Conservation (phyloP, 495 filamentous ascomycete genomes). For the Tuber microsphaerosporum region DNA sequence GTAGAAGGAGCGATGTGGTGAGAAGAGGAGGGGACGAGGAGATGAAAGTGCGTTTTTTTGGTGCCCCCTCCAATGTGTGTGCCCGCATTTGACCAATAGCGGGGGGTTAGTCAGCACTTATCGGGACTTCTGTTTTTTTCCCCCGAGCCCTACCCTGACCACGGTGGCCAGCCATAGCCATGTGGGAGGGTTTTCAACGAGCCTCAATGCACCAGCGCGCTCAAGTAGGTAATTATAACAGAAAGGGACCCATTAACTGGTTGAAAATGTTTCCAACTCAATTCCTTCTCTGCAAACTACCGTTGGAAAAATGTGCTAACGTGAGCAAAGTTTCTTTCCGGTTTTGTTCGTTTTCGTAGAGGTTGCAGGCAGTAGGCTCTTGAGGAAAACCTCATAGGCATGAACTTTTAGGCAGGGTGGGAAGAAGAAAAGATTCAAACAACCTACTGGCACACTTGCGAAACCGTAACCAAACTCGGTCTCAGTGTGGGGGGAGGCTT, state of each 20-base stretch:
- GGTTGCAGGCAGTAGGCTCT: too few relatives aligned
- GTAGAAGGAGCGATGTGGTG: conserved; percentile 18
- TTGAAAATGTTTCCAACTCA: neutral
- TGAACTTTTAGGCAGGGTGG: too few relatives aligned
- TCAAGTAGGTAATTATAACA: conserved; percentile 9
- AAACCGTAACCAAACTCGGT: neutral
- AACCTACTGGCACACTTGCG: too few relatives aligned
- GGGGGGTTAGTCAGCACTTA: conserved; percentile 14
- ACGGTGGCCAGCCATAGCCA: neutral
- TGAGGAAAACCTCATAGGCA: too few relatives aligned
- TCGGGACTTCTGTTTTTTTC: conserved; percentile 4
- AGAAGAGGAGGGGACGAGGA: conserved; percentile 29
- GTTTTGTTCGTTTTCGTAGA: too few relatives aligned
- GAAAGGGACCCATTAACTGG: neutral
- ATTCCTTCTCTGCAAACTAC: neutral
- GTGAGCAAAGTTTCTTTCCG: neutral
- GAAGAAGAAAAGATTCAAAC: too few relatives aligned
- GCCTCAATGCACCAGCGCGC: neutral
- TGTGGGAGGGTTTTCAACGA: neutral
- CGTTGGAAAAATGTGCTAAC: neutral
- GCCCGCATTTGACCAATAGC: conserved; percentile 29
- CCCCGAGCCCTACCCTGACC: neutral
- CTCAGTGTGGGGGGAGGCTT: neutral
- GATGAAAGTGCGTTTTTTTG: conserved; percentile 36
- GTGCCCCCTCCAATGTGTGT: conserved; percentile 32